Base-by-base conservation (phyloP, 345 rosid genomes). In the Noccaea caerulescens region DNA sequence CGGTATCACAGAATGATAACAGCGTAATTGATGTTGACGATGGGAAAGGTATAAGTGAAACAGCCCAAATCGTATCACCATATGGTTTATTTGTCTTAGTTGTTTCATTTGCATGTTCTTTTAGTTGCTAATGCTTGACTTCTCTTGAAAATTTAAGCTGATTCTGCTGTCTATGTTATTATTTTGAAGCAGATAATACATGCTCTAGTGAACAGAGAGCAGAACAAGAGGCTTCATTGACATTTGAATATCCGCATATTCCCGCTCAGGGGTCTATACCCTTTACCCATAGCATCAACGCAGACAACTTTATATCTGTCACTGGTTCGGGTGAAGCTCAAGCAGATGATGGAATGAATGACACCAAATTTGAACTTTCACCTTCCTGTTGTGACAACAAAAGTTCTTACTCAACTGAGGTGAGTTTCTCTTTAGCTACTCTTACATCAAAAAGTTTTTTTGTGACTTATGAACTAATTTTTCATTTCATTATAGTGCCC, bases 391-490 rank as follows among this genome's bases (percentile, higher is more conserved):
- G 79, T 41, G 88, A 86, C 65, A 86, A 83, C 42, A 91, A 85
- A 81, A 84, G 80, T 75, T 81, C 84, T 73, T 86, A 88, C 80
- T 87, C 95, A 64, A 85, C 97, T 25, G 20, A 72, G 95, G 99
- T 94, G 79, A 65, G 93, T 83, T 49, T 68, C 54, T 30, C 46
- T 58, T 79, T 9, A 42, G 63, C 72, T 49, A 51, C 59, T 37
- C 61, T 58, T 71, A 9, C 4, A 50, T 76, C 18, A 65, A 18
- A 16, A 50, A 59, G 3, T 3, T 10, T 36, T 1, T 43, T 8
- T 59, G 37, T 20, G 49, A 39, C 44, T 55, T 55, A 25, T 46
- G 33, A 71, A 54, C 76, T 83, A 42, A 73, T 74, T 60, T 36
- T 53, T 14, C 68, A 8, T 76, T 73, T 76, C 63, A 13, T 45